Base-by-base conservation (phyloP, 164 flowering plant genomes). In the Vitis riparia region DNA sequence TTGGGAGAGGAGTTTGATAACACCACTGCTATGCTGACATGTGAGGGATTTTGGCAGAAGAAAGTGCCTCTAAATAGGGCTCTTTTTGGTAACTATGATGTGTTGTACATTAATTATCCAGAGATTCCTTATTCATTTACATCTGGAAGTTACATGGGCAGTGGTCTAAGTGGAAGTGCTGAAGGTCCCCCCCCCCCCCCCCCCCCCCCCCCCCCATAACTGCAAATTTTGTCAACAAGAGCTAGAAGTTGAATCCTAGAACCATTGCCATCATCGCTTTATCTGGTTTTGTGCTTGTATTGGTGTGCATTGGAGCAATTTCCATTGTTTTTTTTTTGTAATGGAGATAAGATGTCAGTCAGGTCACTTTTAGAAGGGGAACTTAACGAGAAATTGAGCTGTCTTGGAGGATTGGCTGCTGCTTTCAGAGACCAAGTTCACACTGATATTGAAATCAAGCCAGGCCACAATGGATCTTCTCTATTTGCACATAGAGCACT, bases 1-100 rank as follows among this genome's bases (percentile, higher is more conserved):
- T 78, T 95, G 48, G 97, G 94, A 57, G 97, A 93, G 68, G 91
- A 87, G 76, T 95, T 95, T 88, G 99, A 95, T 81, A 89, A 84
- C 68, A 88, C 94, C 8, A 90, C 99, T 68, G 99, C 99, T 47
- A 73, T 74, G 8, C 86, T 95, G 61, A 95, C 81, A 16, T 91
- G 80, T 66, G 87, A 91, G 59, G 86, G 98, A 71, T 79, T 95
- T 74, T 80, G 82, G 86, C 84, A 85, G 64, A 89, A 87, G 78
- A 91, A n/a, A n/a, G n/a, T n/a, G n/a, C n/a, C n/a, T n/a, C n/a
- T n/a, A n/a, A n/a, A n/a, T n/a, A n/a, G n/a, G 65, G 81, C 93
- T 51, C 83, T 91, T 69, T 95, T 95, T 84, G 99, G 97, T 32
- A 79, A 71, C 75, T 95, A 95, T 79, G 88, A 86, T 67, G 91